A percentile compares a stretch with the other conserved stretches of the same genome.
Evolutionary conservation across 2,329 filamentous ascomycete species (phyloP).

Genomic region (Colletotrichum costaricense): DNA sequence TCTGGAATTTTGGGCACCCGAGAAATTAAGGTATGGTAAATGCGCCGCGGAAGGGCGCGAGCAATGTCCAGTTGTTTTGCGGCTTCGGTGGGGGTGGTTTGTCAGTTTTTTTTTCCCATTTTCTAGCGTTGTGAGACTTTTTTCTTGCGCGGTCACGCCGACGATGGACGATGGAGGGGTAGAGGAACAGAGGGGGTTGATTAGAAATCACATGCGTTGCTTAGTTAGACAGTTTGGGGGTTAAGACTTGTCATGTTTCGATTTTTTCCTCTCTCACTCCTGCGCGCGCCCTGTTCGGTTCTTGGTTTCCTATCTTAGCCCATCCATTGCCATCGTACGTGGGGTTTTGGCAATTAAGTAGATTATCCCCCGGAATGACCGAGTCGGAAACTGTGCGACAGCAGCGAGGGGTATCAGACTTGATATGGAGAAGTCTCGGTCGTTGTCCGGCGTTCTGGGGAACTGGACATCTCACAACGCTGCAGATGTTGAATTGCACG

Average conservation of each 20-base stretch:
- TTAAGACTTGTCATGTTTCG: background rate
- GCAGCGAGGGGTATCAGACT: background rate
- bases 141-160: background rate
- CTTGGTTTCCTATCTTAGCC: background rate
- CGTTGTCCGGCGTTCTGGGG: conserved; percentile 21
- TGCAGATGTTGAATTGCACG: background rate
- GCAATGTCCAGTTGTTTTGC: background rate
- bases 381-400: background rate
- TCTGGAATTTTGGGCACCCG: background rate
- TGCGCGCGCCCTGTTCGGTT: background rate
- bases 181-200: conserved; percentile 28
- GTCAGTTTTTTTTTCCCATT: conserved; percentile 1
- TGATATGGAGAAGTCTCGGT: conserved; percentile 9
- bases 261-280: background rate
- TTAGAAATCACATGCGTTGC: conserved; percentile 36
- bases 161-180: conserved; percentile 27
- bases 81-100: background rate
- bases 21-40: conserved; percentile 20
- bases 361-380: conserved; percentile 12
- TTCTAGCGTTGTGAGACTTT: background rate
- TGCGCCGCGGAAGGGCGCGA: conserved; percentile 1
- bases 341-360: conserved; percentile 1
- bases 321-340: background rate
- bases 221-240: background rate
- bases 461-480: background rate